Evolutionary conservation across 805 yeast genomes (phyloP), one percentile per base, ranked within the genome.

Genomic region (Lipomyces anomalus): DNA sequence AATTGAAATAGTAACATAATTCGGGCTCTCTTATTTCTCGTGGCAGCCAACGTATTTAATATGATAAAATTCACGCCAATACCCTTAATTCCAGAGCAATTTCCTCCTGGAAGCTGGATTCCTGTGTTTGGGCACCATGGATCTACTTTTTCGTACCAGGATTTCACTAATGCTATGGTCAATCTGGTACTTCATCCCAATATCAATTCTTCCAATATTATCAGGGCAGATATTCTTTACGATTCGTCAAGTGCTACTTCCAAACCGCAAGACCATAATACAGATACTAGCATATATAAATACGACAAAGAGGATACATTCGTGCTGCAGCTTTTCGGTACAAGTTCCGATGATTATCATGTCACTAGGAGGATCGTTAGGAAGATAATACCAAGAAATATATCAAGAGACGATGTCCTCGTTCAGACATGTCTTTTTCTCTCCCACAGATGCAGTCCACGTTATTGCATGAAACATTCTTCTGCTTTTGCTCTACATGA

Each of bases 351-450:
- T n/a, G n/a, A n/a, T n/a, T 47, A 47, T 39, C 43, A 44, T 1
- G 32, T 44, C 11, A 44, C 48, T 38, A 46, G 69, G 36, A 61
- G 64, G 18, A 79, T 83, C 38, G 85, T 87, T n/a, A 75, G 97
- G 55, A 71, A 95, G 55, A 79, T 89, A 29, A 75, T 89, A n/a
- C 97, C 97, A 7, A 71, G 97, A 63, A 89, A 89, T 59, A 95
- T 95, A 0, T 79, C 77, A 60, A 83, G 85, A 57, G 97, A 89
- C 61, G 74, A 75, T 42, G 76, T 85, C 21, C 78, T 88, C 50
- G 84, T 85, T 61, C 97, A 90, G 64, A 82, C 95, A 0, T 89
- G 97, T 63, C 64, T 79, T 77, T 1, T 65, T 73, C 61, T 67
- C n/a, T 2, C 2, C 4, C 16, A 3, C 42, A 57, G 61, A 2